Percentiles rank a stretch among this genome's conserved stretches.
These are phyloP conservation scores for Jamesozyma gamospora DNA, from an alignment of 805 yeast genomes.

Conservation along the genomic window DNA sequence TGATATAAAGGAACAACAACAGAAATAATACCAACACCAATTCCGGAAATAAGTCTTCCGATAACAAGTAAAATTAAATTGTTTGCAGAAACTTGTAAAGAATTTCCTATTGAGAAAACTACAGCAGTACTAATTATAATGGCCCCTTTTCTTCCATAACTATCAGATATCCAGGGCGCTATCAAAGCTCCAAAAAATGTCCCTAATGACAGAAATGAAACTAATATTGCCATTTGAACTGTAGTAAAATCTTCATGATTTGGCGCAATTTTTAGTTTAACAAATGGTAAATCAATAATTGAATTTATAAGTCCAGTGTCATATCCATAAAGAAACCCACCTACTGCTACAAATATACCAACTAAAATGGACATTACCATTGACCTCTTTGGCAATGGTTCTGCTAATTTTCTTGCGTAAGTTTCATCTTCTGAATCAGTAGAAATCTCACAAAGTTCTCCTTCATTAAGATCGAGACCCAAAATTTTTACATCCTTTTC, in stretches of 20 bases:
- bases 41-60: conserved; percentile 65
- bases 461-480: background rate
- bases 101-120: conserved; percentile 61
- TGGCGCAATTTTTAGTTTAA: conserved; percentile 45
- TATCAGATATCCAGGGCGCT: conserved; percentile 59
- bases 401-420: conserved; percentile 7
- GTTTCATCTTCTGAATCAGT: background rate
- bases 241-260: conserved; percentile 41
- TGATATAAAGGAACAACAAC: conserved; percentile 78
- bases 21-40: conserved; percentile 65
- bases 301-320: conserved; percentile 84
- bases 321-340: conserved; percentile 83
- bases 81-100: conserved; percentile 52
- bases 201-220: conserved; percentile 70
- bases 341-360: conserved; percentile 76
- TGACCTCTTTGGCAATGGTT: conserved; percentile 35
- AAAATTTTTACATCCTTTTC: background rate
- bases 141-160: conserved; percentile 59
- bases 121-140: conserved; percentile 52
- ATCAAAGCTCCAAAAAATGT: conserved; percentile 59
- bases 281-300: conserved; percentile 64
- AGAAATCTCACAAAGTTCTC: background rate
- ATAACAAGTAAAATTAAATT: conserved; percentile 48
- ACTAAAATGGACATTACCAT: conserved; percentile 58
- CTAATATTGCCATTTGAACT: conserved; percentile 58